Evolutionary conservation across 768 basidiomycete species (phyloP).

Genomic region (Lactifluus subvellereus): DNA sequence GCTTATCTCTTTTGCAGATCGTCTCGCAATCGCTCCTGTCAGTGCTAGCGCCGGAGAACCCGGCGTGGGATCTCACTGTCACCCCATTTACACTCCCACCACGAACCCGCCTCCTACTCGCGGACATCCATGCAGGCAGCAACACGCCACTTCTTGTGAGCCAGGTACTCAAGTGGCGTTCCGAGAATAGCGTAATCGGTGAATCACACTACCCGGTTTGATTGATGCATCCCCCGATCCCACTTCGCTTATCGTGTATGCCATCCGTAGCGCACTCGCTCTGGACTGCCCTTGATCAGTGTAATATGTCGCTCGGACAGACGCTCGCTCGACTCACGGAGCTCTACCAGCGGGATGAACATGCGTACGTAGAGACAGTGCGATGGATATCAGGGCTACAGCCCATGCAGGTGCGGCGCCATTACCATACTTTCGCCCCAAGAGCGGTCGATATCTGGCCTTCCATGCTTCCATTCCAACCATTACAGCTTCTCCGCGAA

Average conservation of each 20-base stretch:
- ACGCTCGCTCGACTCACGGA: conserved; percentile 48
- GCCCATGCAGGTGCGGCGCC: conserved; percentile 45
- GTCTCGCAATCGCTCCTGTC: conserved; percentile 36
- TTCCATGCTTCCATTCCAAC: neutral
- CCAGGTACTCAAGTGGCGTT: conserved; percentile 86
- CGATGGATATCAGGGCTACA: conserved; percentile 58
- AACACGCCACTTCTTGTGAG: conserved; percentile 93
- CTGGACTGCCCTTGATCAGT: conserved; percentile 58
- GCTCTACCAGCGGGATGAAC: conserved; percentile 42
- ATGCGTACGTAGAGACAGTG: conserved; percentile 49
- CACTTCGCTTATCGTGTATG: neutral
- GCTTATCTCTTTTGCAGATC: conserved; percentile 24
- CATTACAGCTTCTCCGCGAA: neutral
- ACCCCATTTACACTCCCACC: conserved; percentile 79
- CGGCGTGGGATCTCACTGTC: conserved; percentile 67
- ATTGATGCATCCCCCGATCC: neutral
- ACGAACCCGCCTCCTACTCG: conserved; percentile 76
- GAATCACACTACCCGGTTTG: neutral
- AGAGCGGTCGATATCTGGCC: neutral
- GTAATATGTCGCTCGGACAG: conserved; percentile 54
- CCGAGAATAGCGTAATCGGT: conserved; percentile 56
- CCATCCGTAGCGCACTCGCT: conserved; percentile 47
- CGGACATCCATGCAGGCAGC: conserved; percentile 94
- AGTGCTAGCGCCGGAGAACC: conserved; percentile 57
- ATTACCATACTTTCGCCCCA: neutral